Evolutionary conservation across 2,329 filamentous ascomycete genomes (phyloP).

Genomic region (Microascus cirrosus): DNA sequence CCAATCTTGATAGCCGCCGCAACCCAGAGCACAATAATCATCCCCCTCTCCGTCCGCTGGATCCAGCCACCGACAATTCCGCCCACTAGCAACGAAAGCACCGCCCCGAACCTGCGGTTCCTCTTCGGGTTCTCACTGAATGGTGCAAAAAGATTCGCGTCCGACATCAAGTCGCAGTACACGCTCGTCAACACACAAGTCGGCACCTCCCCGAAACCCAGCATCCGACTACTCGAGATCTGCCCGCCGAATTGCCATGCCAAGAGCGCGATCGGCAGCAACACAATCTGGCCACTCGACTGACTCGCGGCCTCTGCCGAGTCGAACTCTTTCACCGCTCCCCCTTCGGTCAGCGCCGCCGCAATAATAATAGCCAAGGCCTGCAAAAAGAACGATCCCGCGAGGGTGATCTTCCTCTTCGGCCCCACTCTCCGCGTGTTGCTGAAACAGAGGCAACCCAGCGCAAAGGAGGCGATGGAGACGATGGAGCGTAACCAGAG

Average conservation of each 20-base stretch:
- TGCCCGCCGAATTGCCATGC: constrained; percentile 43
- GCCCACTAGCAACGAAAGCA: constrained; percentile 32
- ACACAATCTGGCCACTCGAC: constrained; percentile 20
- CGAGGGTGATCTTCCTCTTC: constrained; percentile 28
- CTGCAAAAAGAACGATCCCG: constrained; percentile 40
- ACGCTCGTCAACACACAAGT: constrained; percentile 43
- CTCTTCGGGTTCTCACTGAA: constrained; percentile 33
- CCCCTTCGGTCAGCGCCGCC: constrained; percentile 36
- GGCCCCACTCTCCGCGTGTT: constrained; percentile 19
- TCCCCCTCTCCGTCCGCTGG: constrained; percentile 25
- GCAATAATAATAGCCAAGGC: constrained; percentile 37
- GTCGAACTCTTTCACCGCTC: constrained; percentile 26
- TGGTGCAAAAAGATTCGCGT: constrained; percentile 31
- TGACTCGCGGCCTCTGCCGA: background rate
- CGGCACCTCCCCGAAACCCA: constrained; percentile 42
- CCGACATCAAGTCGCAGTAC: constrained; percentile 40
- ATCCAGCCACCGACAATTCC: constrained; percentile 38
- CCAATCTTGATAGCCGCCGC: constrained; percentile 30
- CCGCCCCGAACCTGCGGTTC: constrained; percentile 32
- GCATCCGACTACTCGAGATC: constrained; percentile 34
- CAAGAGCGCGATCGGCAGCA: constrained; percentile 33
- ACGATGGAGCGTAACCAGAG: constrained; percentile 37
- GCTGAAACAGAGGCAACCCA: constrained; percentile 38
- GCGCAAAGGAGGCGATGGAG: constrained; percentile 41
- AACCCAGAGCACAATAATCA: constrained; percentile 31